Base-by-base conservation (phyloP, 768 basidiomycete genomes). In the Lactifluus subvellereus region DNA sequence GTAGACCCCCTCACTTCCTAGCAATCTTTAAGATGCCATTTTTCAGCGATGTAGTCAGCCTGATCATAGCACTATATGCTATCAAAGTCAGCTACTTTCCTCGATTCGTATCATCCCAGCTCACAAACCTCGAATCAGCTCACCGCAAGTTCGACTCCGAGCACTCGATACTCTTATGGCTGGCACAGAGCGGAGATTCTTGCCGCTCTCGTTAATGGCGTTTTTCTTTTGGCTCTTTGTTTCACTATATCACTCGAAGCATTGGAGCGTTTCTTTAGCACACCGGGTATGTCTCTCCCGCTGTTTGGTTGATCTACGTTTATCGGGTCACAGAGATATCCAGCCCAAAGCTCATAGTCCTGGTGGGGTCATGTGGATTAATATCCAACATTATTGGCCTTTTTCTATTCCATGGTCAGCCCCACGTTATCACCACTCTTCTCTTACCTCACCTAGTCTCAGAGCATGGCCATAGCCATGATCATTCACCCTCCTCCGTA, bases 101-200 rank as follows among this genome's bases (percentile, higher is more conserved):
- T 59, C 10, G 32, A 48, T 57, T 64, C 67, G 45, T 54, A 27
- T 32, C 60, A 49, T 27, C 50, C 57, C 33, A 57, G 18, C 37
- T 30, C 33, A 8, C 38, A 58, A 59, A 43, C 67, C 20, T 70
- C 45, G 10, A 11, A 50, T 18, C 68, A 94, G 89, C 80, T 94
- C 59, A 85, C 89, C 40, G 78, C 79, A 40, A 79, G 79, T 59
- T 81, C 77, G 35, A 75, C 83, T 33, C 77, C 76, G 37, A 84
- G 88, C 74, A 82, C 88, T 33, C 83, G 86, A 54, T 97, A 97
- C 74, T 94, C 96, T 5, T 98, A 98, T 72, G 96, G 95, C n/a
- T 98, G 95, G 96, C 95, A 98, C 74, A 82, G 97, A 65, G 97
- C 97, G 18, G 95, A 97, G 72, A 95, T 97, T 65, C 82, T 98